Percentiles rank a stretch among this genome's conserved stretches.
These are phyloP conservation scores for Geranium brycei DNA, from an alignment of 345 rosid species.

Conservation along the genomic window DNA sequence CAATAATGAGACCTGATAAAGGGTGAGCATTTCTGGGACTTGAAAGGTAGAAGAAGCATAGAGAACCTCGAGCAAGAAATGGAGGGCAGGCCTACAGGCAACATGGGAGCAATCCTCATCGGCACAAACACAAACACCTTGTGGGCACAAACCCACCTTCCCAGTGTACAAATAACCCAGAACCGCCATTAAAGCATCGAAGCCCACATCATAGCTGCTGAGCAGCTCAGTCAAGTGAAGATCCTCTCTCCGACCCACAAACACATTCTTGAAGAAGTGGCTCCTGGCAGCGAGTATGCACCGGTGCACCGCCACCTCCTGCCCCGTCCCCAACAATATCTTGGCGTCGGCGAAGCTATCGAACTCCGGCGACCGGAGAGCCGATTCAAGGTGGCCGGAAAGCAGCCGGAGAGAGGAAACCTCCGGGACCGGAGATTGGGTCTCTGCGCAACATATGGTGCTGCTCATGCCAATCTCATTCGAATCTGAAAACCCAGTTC, in stretches of 20 bases:
- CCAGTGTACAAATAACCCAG: conserved; percentile 60
- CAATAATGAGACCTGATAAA: conserved; percentile 42
- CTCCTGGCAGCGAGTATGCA: conserved; percentile 63
- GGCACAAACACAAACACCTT: conserved; percentile 40
- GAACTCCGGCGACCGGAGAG: conserved; percentile 36
- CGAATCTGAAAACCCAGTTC: conserved; percentile 48
- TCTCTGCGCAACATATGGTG: conserved; percentile 30
- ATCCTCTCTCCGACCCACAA: conserved; percentile 25
- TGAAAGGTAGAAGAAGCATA: conserved; percentile 59
- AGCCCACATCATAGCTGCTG: conserved; percentile 38
- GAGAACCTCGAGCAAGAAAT: conserved; percentile 54
- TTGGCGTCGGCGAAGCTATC: conserved; percentile 56
- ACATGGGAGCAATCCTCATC: conserved; percentile 60
- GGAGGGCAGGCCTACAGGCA: conserved; percentile 59
- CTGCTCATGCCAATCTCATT: conserved; percentile 48
- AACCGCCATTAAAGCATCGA: conserved; percentile 42
- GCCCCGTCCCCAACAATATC: conserved; percentile 34
- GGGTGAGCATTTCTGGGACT: conserved; percentile 41
- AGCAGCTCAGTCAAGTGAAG: conserved; percentile 50
- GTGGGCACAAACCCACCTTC: conserved; percentile 38
- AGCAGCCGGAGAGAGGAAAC: conserved; percentile 32
- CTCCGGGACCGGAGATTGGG: neutral
- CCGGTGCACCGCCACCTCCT: conserved; percentile 55
- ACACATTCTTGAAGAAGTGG: conserved; percentile 39
- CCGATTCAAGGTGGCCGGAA: conserved; percentile 40